Evolutionary conservation across 2,329 filamentous ascomycete species (phyloP), one percentile per base, ranked within the genome.

Genomic region (Aspergillus costaricaensis): DNA sequence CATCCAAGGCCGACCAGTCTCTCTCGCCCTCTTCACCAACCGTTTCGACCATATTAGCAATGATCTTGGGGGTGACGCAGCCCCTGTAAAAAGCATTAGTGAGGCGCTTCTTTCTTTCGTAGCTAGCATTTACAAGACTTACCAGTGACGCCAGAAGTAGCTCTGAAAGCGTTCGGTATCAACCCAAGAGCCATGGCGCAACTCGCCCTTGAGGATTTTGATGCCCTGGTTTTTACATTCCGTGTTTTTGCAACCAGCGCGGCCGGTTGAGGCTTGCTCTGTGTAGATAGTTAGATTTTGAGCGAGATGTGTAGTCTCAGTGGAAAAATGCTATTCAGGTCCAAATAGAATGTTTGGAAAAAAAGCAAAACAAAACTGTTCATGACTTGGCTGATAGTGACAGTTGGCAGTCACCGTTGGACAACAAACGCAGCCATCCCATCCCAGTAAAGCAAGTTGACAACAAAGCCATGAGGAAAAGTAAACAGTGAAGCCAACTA

Each of bases 101-200:
- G 51, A 48, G 4, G 6, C 2, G 19, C 12, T 44, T 44, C 21
- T 4, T 44, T 1, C 19, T 23, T 44, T 6, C 10, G 12, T 8
- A 36, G 1, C 6, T 6, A 2, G 0, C 2, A 36, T 44, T 6
- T 9, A 6, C 3, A 50, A 6, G 44, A 50, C 84, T 72, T 82
- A 96, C 94, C 94, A 97, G 75, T 98, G 94, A 72, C 89, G 90
- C 88, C 90, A 98, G 59, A 80, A 76, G 86, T 87, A 96, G 70
- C 83, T 83, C 44, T 85, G 85, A 70, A 88, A 83, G 1, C 81
- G 79, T 0, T 81, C 69, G 30, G 89, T 84, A 8, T 84, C 84
- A 64, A 96, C 84, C 82, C 88, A 91, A 21, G 83, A 84, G 44
- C 91, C 94, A 56, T 92, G 85, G 58, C 94, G 89, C 2, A 96